Evolutionary conservation across 768 basidiomycete species (phyloP), one percentile per base, ranked within the genome.

Genomic region (Omphalotus guepiniiformis): DNA sequence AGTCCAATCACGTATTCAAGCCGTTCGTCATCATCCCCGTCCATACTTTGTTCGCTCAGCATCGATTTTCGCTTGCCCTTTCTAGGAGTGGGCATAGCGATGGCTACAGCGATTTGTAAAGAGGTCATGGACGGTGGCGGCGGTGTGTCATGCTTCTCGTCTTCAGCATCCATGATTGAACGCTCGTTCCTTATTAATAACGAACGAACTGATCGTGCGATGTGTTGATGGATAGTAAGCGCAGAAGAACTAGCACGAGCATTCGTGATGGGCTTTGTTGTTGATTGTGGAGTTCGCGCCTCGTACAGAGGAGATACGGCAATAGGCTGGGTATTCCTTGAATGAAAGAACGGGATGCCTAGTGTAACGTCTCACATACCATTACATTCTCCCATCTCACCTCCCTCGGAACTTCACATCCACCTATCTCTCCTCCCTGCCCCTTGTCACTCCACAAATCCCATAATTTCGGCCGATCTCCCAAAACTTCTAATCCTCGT

Each of bases 11-110:
- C 25, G 28, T 46, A 46, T 7, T 46, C 34, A 27, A 23, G 16
- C 15, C 35, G n/a, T 23, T 44, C 42, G 6, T 4, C n/a, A 12
- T 30, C 27, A n/a, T 6, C 9, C 18, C 27, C 40, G n/a, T 27
- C 25, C 22, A 7, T 28, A 12, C 29, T 16, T 2, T 23, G 19
- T 26, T 3, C 26, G 5, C 25, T 28, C 41, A 18, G 28, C 28
- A 18, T 25, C 11, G 7, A 15, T 22, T 25, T 15, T 19, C 12
- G 13, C 26, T 19, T 25, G 39, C 5, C 26, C 16, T 37, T 46
- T 37, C n/a, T n/a, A n/a, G 53, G 57, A 6, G 53, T 59, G 12
- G 76, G 72, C 70, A 78, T 71, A 6, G 65, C 56, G 38, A 77
- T 63, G 12, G 68, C 53, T 15, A 76, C 67, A 3, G 69, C 65